These are phyloP conservation scores for Hordeum pubiflorum DNA, from an alignment of 202 grass and related monocot genomes.

Conservation along the genomic window DNA sequence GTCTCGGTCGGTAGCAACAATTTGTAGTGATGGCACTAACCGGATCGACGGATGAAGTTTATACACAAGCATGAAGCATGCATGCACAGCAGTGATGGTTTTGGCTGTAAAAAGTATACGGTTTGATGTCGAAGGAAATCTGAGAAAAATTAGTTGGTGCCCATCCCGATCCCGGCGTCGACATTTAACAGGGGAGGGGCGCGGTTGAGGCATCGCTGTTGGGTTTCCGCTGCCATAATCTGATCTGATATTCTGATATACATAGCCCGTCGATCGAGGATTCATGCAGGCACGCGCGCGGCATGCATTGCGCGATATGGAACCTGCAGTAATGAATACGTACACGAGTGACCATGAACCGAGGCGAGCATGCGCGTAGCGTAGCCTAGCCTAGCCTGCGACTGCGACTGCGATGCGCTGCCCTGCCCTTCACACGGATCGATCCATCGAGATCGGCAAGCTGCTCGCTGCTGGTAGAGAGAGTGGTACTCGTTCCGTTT, in stretches of 20 bases:
- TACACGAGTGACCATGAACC: neutral
- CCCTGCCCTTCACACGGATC: neutral
- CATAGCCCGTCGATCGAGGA: too few species aligned
- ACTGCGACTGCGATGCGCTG: neutral
- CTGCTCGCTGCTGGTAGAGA: neutral
- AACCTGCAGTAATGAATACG: constrained; percentile 9
- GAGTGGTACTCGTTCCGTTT: too few species aligned
- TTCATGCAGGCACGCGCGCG: too few species aligned
- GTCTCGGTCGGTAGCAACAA: neutral
- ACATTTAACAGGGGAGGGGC: neutral
- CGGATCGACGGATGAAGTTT: too few species aligned
- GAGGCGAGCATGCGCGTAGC: neutral
- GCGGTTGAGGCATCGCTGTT: constrained; percentile 17
- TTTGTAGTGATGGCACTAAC: neutral
- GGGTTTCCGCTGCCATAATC: neutral
- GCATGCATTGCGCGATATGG: neutral
- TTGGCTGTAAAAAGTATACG: neutral
- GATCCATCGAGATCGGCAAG: neutral
- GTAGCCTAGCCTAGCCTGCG: neutral
- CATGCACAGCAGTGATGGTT: neutral
- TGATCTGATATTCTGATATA: too few species aligned
- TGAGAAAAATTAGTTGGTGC: neutral
- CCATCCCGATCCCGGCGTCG: neutral
- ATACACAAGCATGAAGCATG: too few species aligned
- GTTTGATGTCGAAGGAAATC: neutral